Percentiles rank a stretch among this genome's conserved stretches.
phyloP scores from a whole-genome alignment of 805 yeast species.

The Pichia californica region DNA sequence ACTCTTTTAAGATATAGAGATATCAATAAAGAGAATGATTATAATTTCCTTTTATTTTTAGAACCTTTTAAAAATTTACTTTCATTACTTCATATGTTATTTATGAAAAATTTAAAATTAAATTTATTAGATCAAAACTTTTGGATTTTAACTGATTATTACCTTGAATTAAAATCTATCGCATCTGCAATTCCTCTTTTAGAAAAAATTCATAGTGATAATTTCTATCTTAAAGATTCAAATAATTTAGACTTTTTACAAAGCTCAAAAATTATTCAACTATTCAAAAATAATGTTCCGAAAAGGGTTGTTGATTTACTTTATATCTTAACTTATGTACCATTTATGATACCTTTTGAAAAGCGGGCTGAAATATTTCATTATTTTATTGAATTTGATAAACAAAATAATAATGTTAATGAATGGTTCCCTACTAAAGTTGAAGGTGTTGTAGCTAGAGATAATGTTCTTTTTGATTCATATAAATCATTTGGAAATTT shows the following conservation, averaged over 20 bases:
- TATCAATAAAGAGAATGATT: not conserved
- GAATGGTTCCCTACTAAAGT: conserved; percentile 22
- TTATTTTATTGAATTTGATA: conserved; percentile 51
- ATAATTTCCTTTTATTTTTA: not conserved
- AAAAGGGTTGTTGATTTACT: conserved; percentile 31
- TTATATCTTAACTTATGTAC: conserved; percentile 53
- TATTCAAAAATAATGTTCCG: conserved; percentile 14
- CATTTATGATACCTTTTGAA: conserved; percentile 75
- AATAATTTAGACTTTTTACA: conserved; percentile 1
- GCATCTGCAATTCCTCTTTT: conserved; percentile 17
- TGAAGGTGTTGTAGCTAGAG: conserved; percentile 59
- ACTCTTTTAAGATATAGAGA: conserved; percentile 3
- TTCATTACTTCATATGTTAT: conserved; percentile 52
- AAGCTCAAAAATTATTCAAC: not conserved
- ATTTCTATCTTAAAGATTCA: conserved; percentile 7
- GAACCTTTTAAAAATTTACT: conserved; percentile 1
- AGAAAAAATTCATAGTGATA: conserved; percentile 15
- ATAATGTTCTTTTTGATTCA: conserved; percentile 68
- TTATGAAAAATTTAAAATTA: conserved; percentile 59
- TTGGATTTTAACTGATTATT: conserved; percentile 40
- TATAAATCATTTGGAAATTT: conserved; percentile 47
- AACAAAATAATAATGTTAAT: conserved; percentile 19
- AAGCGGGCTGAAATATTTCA: conserved; percentile 71
- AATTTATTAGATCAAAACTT: conserved; percentile 41
- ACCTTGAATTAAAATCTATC: conserved; percentile 15